Base-by-base conservation (phyloP, 2,329 filamentous ascomycete species). In the Alternaria sp. region DNA sequence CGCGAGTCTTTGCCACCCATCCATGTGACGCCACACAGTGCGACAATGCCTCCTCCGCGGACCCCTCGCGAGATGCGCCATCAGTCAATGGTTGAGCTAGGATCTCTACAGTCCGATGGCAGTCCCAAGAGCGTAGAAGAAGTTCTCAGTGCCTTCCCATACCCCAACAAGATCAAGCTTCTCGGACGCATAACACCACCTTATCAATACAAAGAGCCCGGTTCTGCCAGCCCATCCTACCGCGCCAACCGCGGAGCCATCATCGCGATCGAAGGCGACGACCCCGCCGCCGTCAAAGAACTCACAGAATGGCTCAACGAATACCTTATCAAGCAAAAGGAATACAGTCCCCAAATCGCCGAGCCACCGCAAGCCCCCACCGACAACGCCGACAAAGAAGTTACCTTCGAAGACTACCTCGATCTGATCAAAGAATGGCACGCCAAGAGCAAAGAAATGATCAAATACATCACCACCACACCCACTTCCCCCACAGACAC, bases 181-280 rank as follows among this genome's bases (percentile, higher is more conserved):
- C 84, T 98, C 32, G 85, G 88, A 15, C 89, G 89, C 65, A 93
- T 97, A 68, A 91, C 91, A 49, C 91, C 90, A 23, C 89, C 92
- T 0, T 83, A 40, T 40, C 36, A 40, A 17, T 40, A 92, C 13
- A 77, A 76, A 54, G 72, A 73, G 3, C 68, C 71, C 19, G 68
- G 69, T 8, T 64, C 67, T 7, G 64, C 67, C 6, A 75, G 68
- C 17, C 69, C 75, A 3, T 69, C 68, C 9, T 62, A 80, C 83
- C 72, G 69, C 19, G 51, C 44, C 23, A 82, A 83, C 7, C 87
- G 93, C n/a, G 94, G 95, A 0, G 88, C 91, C 0, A 87, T 97
- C 40, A 90, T 98, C 65, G 91, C 92, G 0, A 83, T 98, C 26
- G 95, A 98, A 79, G 94, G 94, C 1, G 85, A 90, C 17, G 87